These are phyloP conservation scores for Mycena rebaudengoi DNA, from an alignment of 768 basidiomycete species.

Conservation along the genomic window DNA sequence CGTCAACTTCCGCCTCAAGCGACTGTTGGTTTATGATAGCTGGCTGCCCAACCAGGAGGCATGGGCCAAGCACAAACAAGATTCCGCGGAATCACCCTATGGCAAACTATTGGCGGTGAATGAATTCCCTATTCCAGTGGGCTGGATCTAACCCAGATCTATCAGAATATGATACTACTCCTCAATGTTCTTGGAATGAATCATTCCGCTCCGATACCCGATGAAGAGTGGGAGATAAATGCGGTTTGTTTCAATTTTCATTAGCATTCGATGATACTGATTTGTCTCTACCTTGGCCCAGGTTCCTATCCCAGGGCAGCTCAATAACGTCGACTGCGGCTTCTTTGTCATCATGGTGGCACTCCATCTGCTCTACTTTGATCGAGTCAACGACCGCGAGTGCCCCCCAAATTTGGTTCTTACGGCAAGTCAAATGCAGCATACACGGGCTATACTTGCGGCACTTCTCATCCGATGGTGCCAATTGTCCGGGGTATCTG, in stretches of 20 bases:
- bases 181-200: too few relatives aligned
- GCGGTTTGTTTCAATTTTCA: too few relatives aligned
- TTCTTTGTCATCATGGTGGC: not conserved
- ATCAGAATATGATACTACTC: too few relatives aligned
- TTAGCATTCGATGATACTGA: too few relatives aligned
- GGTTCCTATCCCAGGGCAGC: not conserved
- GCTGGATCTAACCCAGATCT: too few relatives aligned
- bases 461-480: not conserved
- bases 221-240: too few relatives aligned
- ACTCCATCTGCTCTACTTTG: not conserved
- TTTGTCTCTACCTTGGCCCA: not conserved
- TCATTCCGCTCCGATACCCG: too few relatives aligned
- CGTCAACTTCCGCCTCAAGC: not conserved
- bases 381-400: not conserved
- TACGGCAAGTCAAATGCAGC: not conserved
- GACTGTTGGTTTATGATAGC: not conserved
- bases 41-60: not conserved
- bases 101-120: too few relatives aligned
- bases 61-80: not conserved
- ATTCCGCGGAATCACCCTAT: too few relatives aligned
- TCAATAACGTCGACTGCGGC: not conserved
- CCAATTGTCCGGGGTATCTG: not conserved
- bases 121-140: too few relatives aligned
- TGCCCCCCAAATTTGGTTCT: not conserved
- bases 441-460: not conserved